These are phyloP conservation scores for Xylaria hypoxylon DNA, from an alignment of 2,329 filamentous ascomycete species.

Conservation along the genomic window DNA sequence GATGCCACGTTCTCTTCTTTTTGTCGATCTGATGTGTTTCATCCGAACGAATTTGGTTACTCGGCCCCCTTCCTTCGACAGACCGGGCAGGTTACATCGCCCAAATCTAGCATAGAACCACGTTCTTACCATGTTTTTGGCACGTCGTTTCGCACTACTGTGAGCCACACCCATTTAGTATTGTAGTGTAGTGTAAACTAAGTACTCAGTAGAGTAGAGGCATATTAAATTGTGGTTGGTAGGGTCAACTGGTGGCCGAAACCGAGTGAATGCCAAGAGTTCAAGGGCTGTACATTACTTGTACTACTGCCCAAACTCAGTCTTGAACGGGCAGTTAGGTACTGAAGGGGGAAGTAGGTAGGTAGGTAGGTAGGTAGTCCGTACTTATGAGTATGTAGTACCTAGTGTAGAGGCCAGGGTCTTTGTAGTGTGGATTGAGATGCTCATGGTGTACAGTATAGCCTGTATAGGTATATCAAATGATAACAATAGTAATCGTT, in stretches of 20 bases:
- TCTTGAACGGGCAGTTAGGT: no score
- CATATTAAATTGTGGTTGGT: slow-evolving; percentile 8
- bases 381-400: not conserved
- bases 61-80: slow-evolving; percentile 13
- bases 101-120: slow-evolving; percentile 25
- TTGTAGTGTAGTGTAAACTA: no score
- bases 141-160: slow-evolving; percentile 5
- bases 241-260: not conserved
- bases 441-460: not conserved
- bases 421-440: not conserved
- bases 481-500: slow-evolving; percentile 21
- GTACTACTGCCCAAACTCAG: no score
- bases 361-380: no score
- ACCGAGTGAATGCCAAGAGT: not conserved
- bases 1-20: slow-evolving; percentile 13
- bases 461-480: not conserved
- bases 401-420: not conserved
- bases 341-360: no score
- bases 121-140: slow-evolving; percentile 36
- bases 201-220: not conserved
- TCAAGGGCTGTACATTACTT: not conserved
- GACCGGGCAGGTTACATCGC: slow-evolving; percentile 26
- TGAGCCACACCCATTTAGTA: no score
- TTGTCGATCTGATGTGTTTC: slow-evolving; percentile 34
- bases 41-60: slow-evolving; percentile 29